Percentiles rank a stretch among this genome's conserved stretches.
These are phyloP conservation scores for Phaeotremella fagi DNA, from an alignment of 768 basidiomycete species.

Conservation along the genomic window DNA sequence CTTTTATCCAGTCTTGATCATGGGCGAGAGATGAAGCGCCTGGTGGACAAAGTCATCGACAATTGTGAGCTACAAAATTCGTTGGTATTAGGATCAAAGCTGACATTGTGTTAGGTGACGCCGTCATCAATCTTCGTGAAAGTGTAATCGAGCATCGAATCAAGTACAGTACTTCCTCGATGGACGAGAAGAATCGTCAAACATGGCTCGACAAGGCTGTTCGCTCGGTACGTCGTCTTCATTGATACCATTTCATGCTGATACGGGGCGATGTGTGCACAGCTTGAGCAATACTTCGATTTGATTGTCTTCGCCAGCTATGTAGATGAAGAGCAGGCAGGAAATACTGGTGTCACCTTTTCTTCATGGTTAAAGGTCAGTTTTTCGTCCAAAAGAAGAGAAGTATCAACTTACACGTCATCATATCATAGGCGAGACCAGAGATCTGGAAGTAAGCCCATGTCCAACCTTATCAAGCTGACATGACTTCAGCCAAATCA, in stretches of 20 bases:
- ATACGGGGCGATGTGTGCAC: not conserved
- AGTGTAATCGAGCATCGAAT: constrained; percentile 77
- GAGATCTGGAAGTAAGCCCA: constrained; percentile 82
- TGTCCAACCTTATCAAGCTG: not conserved
- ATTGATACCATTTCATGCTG: not conserved
- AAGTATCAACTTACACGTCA: not conserved
- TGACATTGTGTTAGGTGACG: constrained; percentile 62
- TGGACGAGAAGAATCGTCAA: constrained; percentile 58
- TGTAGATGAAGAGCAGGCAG: constrained; percentile 58
- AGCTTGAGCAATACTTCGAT: constrained; percentile 63
- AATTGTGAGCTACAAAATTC: constrained; percentile 54
- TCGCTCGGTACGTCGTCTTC: constrained; percentile 25
- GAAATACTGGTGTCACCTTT: constrained; percentile 63
- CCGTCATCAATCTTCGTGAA: constrained; percentile 86
- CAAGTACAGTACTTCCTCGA: constrained; percentile 74
- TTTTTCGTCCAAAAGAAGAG: constrained; percentile 1
- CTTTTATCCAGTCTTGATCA: constrained; percentile 88
- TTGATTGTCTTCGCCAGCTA: constrained; percentile 89
- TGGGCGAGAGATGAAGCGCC: constrained; percentile 74
- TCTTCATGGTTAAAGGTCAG: constrained; percentile 78
- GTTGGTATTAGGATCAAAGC: not conserved
- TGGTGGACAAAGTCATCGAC: constrained; percentile 89
- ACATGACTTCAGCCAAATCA: constrained; percentile 64
- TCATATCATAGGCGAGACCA: constrained; percentile 57
- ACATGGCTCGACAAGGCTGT: constrained; percentile 30